A percentile compares a stretch with the other conserved stretches of the same genome.
phyloP scores from a whole-genome alignment of 2,329 filamentous ascomycete genomes.

The Coniella lustricola region DNA sequence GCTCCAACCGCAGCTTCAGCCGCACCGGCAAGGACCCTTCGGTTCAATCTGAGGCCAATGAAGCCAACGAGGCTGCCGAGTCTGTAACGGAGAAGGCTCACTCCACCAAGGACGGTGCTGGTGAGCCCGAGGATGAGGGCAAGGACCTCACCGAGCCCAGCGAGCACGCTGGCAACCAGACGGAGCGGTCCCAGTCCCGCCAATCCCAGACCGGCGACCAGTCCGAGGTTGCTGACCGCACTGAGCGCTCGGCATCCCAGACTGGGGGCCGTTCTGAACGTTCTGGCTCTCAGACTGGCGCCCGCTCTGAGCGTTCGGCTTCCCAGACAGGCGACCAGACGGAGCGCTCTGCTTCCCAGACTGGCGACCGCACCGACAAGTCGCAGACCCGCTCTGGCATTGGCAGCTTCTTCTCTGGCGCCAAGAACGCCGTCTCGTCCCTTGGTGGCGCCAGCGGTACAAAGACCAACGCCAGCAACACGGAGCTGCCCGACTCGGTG shows the following conservation, averaged over 20 bases:
- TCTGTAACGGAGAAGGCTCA: slow-evolving; percentile 4
- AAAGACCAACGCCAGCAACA: slow-evolving; percentile 7
- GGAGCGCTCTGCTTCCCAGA: neutral
- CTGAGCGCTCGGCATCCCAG: too few species aligned
- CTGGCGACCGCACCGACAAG: neutral
- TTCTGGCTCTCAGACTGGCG: neutral
- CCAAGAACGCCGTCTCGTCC: slow-evolving; percentile 10
- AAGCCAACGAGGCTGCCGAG: neutral
- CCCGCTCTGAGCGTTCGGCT: too few species aligned
- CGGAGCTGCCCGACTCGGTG: slow-evolving; percentile 8
- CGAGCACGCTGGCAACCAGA: slow-evolving; percentile 8
- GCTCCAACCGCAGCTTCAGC: slow-evolving; percentile 15
- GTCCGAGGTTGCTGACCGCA: too few species aligned
- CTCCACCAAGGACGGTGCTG: slow-evolving; percentile 7
- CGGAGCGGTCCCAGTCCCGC: neutral
- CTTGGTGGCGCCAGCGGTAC: slow-evolving; percentile 9
- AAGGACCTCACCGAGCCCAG: slow-evolving; percentile 17
- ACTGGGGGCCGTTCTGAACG: too few species aligned
- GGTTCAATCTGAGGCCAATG: slow-evolving; percentile 12
- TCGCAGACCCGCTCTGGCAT: slow-evolving; percentile 8
- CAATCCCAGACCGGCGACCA: neutral
- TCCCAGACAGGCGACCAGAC: too few species aligned
- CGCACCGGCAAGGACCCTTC: slow-evolving; percentile 13
- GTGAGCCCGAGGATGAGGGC: slow-evolving; percentile 19
- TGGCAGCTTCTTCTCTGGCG: slow-evolving; percentile 14